Evolutionary conservation across 306 rosid species (phyloP), one percentile per base, ranked within the genome.

Genomic region (Gillenia trifoliata): DNA sequence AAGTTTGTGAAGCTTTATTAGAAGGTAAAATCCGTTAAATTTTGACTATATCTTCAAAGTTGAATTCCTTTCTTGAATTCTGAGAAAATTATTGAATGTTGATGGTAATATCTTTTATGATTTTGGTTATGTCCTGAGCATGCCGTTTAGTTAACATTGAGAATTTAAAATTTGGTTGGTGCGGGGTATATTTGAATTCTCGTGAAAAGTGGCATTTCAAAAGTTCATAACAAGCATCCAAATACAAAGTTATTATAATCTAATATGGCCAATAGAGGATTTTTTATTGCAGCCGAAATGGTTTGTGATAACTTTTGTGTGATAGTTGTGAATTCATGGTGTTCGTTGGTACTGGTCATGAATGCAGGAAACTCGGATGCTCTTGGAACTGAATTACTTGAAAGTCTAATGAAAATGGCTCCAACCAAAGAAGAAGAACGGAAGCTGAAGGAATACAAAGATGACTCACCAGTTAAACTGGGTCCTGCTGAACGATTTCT

Each of bases 381-480:
- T 19, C 95, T 94, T 77, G 97, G 97, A 75, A 81, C 88, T 5
- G 99, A 94, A 64, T 77, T 90, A 56, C 97, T 94, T 66, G 99
- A 94, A 80, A 90, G 96, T 82, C 83, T 94, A 79, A 76, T 94
- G 85, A 94, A 89, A 86, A 94, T 94, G 99, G 96, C 97, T 30
- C 99, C 96, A 2, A 94, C 89, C 76, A 94, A 91, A 88, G 99
- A 94, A 78, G 99, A 94, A 81, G 99, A 92, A 50, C 89, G 95
- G 6, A 94, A 94, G 81, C 79, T 94, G 84, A 90, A 81, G 86
- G 96, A 88, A 57, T 86, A 76, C 74, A 92, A 80, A 83, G 96
- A 92, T 9, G 89, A 88, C 74, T 87, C 99, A 17, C 92, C 96
- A 47, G 64, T 84, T 64, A 94, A 92, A 85, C 96, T 92, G 40